Base-by-base conservation (phyloP, 2,329 filamentous ascomycete species). In the Ophiostoma himal-ulmi region DNA sequence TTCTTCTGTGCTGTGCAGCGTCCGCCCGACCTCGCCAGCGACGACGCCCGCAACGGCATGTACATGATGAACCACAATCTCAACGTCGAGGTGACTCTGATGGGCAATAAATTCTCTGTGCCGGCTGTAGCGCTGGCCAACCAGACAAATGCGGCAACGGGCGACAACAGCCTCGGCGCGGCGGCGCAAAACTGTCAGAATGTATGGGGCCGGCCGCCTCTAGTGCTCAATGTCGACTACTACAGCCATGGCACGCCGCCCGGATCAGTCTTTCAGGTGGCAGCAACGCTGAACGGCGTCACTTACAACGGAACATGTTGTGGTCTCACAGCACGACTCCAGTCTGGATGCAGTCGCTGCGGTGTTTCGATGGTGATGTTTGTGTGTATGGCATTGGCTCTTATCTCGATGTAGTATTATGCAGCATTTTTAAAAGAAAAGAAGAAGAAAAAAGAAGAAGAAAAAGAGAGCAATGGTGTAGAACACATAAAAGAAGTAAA, bases 21-120 rank as follows among this genome's bases (percentile, higher is more conserved):
- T 0, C 93, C 94, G 0, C 92, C 92, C 0, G 81, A 86, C 62
- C 81, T 96, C 71, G 76, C 81, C 2, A 76, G 78, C 0, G 79
- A 83, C 1, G 83, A 86, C 8, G 84, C 86, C 0, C 81, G 82
- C 71, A 82, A 89, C 39, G 85, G 89, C 62, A 83, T 96, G 79
- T 96, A 94, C 78, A 84, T 97, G 76, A 86, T 91, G 76, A 97
- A 97, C 80, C 94, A 97, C 82, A 97, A 97, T 77, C 84, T 97
- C 71, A 97, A 97, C 78, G 85, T 90, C 71, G 85, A 93, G 74
- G 86, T 96, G 73, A 85, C 85, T 69, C 80, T 96, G 48, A 86
- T 89, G 2, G 87, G 87, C 39, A 77, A 85, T 20, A 81, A 84
- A 26, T 77, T 95, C 65, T 81, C 93, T 8, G 89, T 95, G 14